Evolutionary conservation across 352 stramenopile species (phyloP).

Genomic region (Phytopythium ostracodes): DNA sequence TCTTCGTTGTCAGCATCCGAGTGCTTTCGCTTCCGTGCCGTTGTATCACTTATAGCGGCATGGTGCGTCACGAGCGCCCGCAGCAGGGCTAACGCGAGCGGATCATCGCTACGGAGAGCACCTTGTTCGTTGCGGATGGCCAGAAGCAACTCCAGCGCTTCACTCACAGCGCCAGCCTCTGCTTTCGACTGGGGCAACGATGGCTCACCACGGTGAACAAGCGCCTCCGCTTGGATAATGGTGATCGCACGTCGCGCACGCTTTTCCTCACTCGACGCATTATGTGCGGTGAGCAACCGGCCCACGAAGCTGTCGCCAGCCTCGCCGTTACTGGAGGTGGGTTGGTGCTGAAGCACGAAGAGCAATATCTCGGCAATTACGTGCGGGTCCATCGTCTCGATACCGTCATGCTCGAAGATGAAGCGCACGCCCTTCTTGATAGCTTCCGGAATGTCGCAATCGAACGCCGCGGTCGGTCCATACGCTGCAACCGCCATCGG

Average conservation of each 20-base stretch:
- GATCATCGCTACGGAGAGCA: not conserved
- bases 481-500: conserved; percentile 14
- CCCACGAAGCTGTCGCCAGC: not conserved
- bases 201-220: not conserved
- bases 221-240: not conserved
- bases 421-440: conserved; percentile 9
- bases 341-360: conserved; percentile 21
- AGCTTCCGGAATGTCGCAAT: not conserved
- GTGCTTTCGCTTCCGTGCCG: not conserved
- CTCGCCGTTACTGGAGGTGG: not conserved
- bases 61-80: not conserved
- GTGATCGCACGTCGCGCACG: not conserved
- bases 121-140: not conserved
- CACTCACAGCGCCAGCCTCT: not conserved
- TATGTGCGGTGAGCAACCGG: not conserved
- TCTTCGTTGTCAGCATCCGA: not conserved
- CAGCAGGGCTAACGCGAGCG: not conserved
- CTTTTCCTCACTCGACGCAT: not conserved
- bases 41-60: not conserved
- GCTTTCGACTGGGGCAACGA: not conserved
- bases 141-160: not conserved
- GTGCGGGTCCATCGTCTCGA: not conserved
- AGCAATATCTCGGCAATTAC: conserved; percentile 28
- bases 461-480: not conserved
- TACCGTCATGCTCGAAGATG: not conserved